Evolutionary conservation across 164 flowering plant genomes (phyloP), one percentile per base, ranked within the genome.

Genomic region (Vitis amurensis): DNA sequence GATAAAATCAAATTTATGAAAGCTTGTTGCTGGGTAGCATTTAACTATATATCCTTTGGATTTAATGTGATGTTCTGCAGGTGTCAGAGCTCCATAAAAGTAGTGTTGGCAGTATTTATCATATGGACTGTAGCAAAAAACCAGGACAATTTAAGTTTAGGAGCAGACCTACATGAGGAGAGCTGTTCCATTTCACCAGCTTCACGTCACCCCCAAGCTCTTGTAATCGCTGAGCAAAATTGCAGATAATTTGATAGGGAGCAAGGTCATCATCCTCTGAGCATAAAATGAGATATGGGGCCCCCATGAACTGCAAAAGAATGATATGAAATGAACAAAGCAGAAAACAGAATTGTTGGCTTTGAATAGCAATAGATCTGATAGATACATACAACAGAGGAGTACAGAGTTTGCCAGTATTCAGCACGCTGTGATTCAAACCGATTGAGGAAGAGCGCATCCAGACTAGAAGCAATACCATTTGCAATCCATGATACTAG

Each of bases 361-460:
- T 65, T 69, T 14, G 11, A 58, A 49, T 37, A 16, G 52, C 27
- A 48, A 44, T 11, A 52, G 59, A 44, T 49, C n/a, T 56, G 29
- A 19, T 67, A 50, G 64, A 55, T 59, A 83, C 94, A 87, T 80
- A 95, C 99, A 55, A 84, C 83, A 59, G 98, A 82, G 52, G 97
- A 70, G 77, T 93, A 95, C 57, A 95, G 79, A 69, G 94, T 92
- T 80, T 89, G 98, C 99, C 99, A 95, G 75, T 89, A 95, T 77
- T 92, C 99, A 67, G 99, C 98, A 61, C 99, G 96, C 44, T 92
- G 94, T 52, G 88, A 75, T 79, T 93, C 99, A 77, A 89, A 90
- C 75, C 89, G 81, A 77, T 56, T 81, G 61, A 92, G 84, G 78
- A 93, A 95, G 76, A 95, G 81, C 57, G 87, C 72, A 78, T 95